Base-by-base conservation (phyloP, 768 basidiomycete genomes). In the Lactarius quietus region DNA sequence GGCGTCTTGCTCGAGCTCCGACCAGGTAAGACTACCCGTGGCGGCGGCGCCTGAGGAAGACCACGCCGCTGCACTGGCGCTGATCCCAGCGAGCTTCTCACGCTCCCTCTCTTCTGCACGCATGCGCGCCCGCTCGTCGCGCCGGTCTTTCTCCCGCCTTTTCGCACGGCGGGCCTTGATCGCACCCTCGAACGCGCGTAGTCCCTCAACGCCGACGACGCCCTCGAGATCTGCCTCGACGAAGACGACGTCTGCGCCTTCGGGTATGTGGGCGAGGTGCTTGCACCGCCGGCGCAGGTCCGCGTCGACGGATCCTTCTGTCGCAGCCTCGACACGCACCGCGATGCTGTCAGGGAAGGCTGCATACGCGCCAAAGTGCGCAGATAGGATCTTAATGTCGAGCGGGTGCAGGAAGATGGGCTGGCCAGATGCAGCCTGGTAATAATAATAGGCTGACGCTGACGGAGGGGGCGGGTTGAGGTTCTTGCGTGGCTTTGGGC, bases 261-360 rank as follows among this genome's bases (percentile, higher is more conserved):
- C 88, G 1, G 95, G 92, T 70, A 98, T 82, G 75, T 98, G 95
- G 4, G 86, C 86, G 67, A 99, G 88, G 75, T 98, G 98, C 74
- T 95, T 96, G 81, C 93, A 98, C 36, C 95, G 88, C 76, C 93
- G 92, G 56, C 95, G 87, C 31, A 99, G 80, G 66, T 97, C 95
- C 66, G 95, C 95, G 74, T 96, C 92, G 69, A 99, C 89, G 0
- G 89, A 85, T 52, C 90, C 85, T 73, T 92, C 88, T 3, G 84
- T 81, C 28, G 83, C 80, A 17, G 86, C 86, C 70, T 93, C 92
- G 33, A 97, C 88, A n/a, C 85, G 83, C 36, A 97, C 82, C 6
- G 83, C 81, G 69, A 99, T 90, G 18, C 81, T 81, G 71, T 92
- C 86, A 0, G 96, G 96, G 77, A 98, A 94, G 1, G 87, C 82